These are phyloP conservation scores for Chytridium lagenaria DNA, from an alignment of 371 early-diverging fungal species.

Conservation along the genomic window DNA sequence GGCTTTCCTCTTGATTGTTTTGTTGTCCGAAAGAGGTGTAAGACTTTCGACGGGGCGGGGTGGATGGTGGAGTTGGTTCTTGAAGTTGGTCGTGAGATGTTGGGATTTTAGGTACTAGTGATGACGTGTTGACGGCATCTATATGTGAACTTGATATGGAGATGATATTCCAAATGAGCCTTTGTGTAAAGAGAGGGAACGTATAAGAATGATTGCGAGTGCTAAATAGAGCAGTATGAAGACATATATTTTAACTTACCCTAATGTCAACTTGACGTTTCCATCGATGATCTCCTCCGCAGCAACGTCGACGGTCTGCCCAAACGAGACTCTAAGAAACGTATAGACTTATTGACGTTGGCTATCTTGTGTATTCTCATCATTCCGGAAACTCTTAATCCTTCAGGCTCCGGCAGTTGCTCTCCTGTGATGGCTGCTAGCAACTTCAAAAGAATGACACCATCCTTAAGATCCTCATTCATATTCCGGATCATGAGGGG, in stretches of 20 bases:
- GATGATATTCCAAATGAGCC: constrained; percentile 37
- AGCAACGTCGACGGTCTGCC: constrained; percentile 77
- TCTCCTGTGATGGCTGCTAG: constrained; percentile 55
- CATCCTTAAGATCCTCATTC: constrained; percentile 65
- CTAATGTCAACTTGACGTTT: constrained; percentile 83
- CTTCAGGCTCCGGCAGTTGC: no score
- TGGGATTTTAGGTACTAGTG: neutral
- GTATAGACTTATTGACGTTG: constrained; percentile 77
- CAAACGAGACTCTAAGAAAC: constrained; percentile 67
- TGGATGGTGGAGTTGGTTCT: neutral
- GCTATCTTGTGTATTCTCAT: constrained; percentile 82
- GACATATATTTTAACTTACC: no score
- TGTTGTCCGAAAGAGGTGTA: neutral
- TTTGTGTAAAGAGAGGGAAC: constrained; percentile 67
- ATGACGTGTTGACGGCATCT: constrained; percentile 12
- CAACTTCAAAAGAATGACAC: constrained; percentile 66
- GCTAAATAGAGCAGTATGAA: no score
- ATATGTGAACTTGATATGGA: neutral
- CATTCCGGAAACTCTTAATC: constrained; percentile 48
- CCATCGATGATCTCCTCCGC: constrained; percentile 86
- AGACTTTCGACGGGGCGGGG: neutral
- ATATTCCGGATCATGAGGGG: constrained; percentile 13
- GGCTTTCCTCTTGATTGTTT: neutral
- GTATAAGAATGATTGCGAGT: constrained; percentile 82
- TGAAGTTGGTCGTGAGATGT: neutral